Conservation (phyloP, 768 basidiomycete species). For the Tricholoma furcatifolium region DNA sequence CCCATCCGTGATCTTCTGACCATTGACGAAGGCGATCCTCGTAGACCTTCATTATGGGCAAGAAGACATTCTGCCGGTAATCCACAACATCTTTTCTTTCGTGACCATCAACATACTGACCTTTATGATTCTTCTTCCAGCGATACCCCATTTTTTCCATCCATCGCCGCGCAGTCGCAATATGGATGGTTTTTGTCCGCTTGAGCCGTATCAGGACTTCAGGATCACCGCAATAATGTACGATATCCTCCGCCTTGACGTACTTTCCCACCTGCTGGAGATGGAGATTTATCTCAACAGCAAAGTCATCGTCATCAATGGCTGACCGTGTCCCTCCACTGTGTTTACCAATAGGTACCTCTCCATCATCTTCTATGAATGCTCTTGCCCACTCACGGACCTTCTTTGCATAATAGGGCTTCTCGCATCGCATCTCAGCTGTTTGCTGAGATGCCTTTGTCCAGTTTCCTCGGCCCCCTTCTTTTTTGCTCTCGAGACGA, state of each 20-base stretch:
- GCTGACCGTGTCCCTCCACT: too few species aligned
- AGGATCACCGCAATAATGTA: constrained; percentile 9
- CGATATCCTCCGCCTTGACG: constrained; percentile 21
- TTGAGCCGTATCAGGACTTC: constrained; percentile 13
- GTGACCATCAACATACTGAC: constrained; percentile 31
- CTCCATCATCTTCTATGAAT: too few species aligned
- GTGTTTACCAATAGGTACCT: too few species aligned
- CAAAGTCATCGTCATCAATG: constrained; percentile 16
- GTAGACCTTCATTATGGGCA: constrained; percentile 10
- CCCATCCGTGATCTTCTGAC: constrained; percentile 15
- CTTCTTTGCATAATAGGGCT: too few species aligned
- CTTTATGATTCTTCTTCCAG: constrained; percentile 18
- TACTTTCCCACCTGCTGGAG: constrained; percentile 22
- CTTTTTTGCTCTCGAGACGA: too few species aligned
- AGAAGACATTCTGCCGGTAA: constrained; percentile 25
- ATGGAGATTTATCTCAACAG: constrained; percentile 12
- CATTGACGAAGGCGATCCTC: constrained; percentile 7
- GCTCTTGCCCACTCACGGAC: too few species aligned
- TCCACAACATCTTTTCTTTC: constrained; percentile 28
- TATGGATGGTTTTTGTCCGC: constrained; percentile 8
- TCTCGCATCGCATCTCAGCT: too few species aligned
- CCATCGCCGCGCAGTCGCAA: constrained; percentile 23
- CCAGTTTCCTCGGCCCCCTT: too few species aligned
- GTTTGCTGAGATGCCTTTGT: too few species aligned
- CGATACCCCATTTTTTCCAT: constrained; percentile 22